phyloP scores from a whole-genome alignment of 2,329 filamentous ascomycete genomes.

The Monilinia fructicola region DNA sequence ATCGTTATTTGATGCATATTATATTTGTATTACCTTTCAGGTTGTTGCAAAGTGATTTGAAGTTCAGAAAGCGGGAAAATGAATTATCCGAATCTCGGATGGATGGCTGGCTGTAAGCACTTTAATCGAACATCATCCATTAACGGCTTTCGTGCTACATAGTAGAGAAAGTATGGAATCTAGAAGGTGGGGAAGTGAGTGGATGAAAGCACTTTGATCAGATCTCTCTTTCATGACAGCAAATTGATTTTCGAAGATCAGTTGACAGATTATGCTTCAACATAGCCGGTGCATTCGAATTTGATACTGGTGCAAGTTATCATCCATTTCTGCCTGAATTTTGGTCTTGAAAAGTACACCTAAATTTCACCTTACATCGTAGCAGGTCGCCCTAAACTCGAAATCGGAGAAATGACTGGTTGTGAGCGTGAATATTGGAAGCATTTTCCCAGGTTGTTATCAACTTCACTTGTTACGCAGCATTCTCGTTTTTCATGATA shows the following conservation, averaged over 20 bases:
- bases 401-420: not conserved
- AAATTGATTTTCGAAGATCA: not conserved
- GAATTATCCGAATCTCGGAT: too few species aligned
- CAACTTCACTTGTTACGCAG: too few species aligned
- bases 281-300: not conserved
- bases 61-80: too few species aligned
- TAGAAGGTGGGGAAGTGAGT: too few species aligned
- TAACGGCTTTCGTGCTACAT: too few species aligned
- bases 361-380: not conserved
- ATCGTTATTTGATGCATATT: too few species aligned
- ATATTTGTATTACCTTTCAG: too few species aligned
- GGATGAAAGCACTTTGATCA: too few species aligned
- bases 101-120: not conserved
- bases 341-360: not conserved
- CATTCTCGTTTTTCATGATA: not conserved
- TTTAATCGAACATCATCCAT: not conserved
- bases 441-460: not conserved
- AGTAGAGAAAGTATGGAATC: too few species aligned
- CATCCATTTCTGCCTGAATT: not conserved
- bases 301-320: not conserved
- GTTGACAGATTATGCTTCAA: not conserved
- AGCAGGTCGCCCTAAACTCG: not conserved
- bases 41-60: too few species aligned
- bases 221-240: not conserved
- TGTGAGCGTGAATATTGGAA: not conserved